Evolutionary conservation across 106 monocot species (phyloP), one percentile per base, ranked within the genome.

Genomic region (Allium sativum): DNA sequence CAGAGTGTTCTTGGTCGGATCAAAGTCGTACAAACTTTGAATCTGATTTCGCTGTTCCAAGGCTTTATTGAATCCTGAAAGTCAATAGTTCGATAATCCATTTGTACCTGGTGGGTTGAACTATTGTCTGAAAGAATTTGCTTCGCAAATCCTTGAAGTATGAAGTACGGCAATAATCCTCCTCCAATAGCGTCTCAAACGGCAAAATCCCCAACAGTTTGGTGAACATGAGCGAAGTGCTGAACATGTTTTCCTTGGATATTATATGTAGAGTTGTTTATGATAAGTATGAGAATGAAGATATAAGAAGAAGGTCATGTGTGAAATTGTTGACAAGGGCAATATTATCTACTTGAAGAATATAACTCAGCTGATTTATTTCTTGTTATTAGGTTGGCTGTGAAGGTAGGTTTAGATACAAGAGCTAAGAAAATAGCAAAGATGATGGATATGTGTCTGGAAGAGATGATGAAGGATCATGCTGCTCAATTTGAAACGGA

Each of bases 391-490:
- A 44, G 18, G 19, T 74, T 59, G 67, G 1, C 68, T 42, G 50
- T 59, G 42, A 42, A 41, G 2, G 4, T 74, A 13, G 15, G 7
- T 59, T 51, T 14, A 47, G 5, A 12, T 12, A 52, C 48, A 59
- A 40, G 12, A 50, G 48, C 9, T 12, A 45, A 54, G 7, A 59
- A 51, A 44, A 50, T 14, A n/a, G 56, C 18, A 17, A 20, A 14
- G 42, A 61, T 19, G 7, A 67, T 56, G 74, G 62, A 62, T 44
- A 17, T 19, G 8, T 4, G 61, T 7, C 46, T 74, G n/a, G 45
- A 61, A 20, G 10, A 62, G 40, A 11, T 74, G 1, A 43, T 67
- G 10, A 54, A 67, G 18, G 74, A 68, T 18, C 68, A 58, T 52
- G 55, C 21, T 13, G 13, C 18, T 9, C 5, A n/a, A 9, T 10